Evolutionary conservation across 2,329 filamentous ascomycete genomes (phyloP).

Genomic region (Hypoxylon sp.): DNA sequence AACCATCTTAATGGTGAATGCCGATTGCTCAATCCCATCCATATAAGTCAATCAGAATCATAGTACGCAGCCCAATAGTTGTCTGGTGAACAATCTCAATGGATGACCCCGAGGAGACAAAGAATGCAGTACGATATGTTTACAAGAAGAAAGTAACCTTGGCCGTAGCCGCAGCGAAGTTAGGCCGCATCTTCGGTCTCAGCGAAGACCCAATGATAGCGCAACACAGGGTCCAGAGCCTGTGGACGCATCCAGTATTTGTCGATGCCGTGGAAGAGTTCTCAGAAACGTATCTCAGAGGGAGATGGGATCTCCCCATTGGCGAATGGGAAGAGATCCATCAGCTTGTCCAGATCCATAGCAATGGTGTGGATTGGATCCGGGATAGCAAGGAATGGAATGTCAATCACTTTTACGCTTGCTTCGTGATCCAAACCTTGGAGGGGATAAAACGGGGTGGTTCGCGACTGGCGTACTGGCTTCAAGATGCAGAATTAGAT

Average conservation of each 20-base stretch:
- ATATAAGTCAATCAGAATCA: neutral
- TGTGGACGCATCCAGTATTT: constrained; percentile 44
- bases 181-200: constrained; percentile 48
- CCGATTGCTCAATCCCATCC: neutral
- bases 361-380: constrained; percentile 17
- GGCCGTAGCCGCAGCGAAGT: constrained; percentile 38
- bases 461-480: constrained; percentile 41
- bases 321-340: constrained; percentile 39
- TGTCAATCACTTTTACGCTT: constrained; percentile 46
- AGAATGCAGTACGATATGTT: constrained; percentile 36
- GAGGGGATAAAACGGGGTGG: constrained; percentile 23
- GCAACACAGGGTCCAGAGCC: constrained; percentile 36
- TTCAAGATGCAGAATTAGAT: constrained; percentile 33
- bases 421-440: constrained; percentile 41
- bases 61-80: neutral
- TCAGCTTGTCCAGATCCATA: constrained; percentile 24
- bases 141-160: constrained; percentile 42
- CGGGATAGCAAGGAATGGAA: neutral
- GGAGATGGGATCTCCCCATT: constrained; percentile 38
- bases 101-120: constrained; percentile 38
- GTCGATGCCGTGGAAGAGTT: constrained; percentile 43
- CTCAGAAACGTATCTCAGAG: constrained; percentile 18
- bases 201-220: constrained; percentile 38
- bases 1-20: neutral
- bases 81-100: constrained; percentile 14